phyloP scores from a whole-genome alignment of 73 alveolate genomes.

The Tetrahymena elliotti region DNA sequence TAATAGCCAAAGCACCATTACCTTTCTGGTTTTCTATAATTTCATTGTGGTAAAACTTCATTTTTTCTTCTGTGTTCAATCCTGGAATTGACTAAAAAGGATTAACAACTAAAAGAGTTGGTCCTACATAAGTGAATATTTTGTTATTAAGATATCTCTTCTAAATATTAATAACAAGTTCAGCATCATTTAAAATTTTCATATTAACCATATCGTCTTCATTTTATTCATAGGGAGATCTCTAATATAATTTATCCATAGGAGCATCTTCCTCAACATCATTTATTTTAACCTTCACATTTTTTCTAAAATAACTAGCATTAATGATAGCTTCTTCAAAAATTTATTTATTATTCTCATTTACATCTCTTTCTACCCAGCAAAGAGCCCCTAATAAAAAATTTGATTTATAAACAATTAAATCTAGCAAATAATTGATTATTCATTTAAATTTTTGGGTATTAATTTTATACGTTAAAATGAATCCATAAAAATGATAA shows the following conservation, averaged over 20 bases:
- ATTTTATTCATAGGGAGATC: background rate
- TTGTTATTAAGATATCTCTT: conserved; percentile 69
- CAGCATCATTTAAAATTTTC: conserved; percentile 66
- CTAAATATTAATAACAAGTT: conserved; percentile 69
- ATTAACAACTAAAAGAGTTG: conserved; percentile 83
- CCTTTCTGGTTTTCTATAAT: conserved; percentile 6
- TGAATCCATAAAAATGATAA: background rate
- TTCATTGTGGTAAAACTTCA: conserved; percentile 12
- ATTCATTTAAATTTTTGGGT: no score
- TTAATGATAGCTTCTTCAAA: background rate
- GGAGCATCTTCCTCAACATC: background rate
- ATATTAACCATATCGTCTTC: conserved; percentile 72
- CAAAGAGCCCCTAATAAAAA: background rate
- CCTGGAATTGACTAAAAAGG: conserved; percentile 85
- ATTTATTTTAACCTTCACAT: background rate
- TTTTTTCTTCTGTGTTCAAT: conserved; percentile 54
- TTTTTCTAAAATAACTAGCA: background rate
- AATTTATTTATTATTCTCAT: background rate
- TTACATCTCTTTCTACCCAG: background rate
- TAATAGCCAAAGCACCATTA: conserved; percentile 21
- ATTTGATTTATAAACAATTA: background rate
- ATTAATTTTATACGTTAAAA: background rate
- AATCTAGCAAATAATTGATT: no score
- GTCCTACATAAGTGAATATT: conserved; percentile 95
- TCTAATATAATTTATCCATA: conserved; percentile 13